Base-by-base conservation (phyloP, 2,329 filamentous ascomycete species). In the Rachicladosporium sp. region DNA sequence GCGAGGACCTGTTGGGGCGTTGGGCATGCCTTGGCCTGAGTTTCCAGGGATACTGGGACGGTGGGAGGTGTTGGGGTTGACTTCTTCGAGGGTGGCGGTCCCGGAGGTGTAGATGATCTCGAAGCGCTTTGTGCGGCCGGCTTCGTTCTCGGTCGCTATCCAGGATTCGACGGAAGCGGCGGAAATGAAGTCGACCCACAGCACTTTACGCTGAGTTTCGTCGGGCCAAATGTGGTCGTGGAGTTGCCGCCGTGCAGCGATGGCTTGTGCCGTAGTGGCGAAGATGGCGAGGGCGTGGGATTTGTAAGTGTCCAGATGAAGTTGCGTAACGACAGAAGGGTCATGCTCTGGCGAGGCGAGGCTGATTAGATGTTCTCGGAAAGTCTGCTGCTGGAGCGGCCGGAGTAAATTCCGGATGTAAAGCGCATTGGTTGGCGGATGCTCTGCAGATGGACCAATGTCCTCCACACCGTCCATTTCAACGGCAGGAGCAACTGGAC, bases 341-440 rank as follows among this genome's bases (percentile, higher is more conserved):
- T 65, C 58, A 19, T 64, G 65, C 1, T 73, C 66, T 1, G 78
- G 68, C 3, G 77, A 69, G 2, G 85, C 84, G 31, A 95, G 71
- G 5, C 72, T 65, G 33, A 74, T 57, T 4, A 96, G 69, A 54
- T 95, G 78, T 1, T 73, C 69, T 50, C 74, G 76, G 1, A 96
- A 72, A 11, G 69, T 67, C 19, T 68, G 65, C 1, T 77, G 73
- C 43, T 85, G 81, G 15, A 96, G 68, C 7, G 91, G 88, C 35
- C 89, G 80, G 76, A 93, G 88, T 40, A 96, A 76, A 52, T 94
- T 81, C 58, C 80, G 80, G 50, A 96, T 91, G 63, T 95, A 96
- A 34, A 96, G 67, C 10, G 84, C 80, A 23, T 76, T 64, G 3
- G 87, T 69, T 35, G 60, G 58, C 2, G 63, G 52, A 42, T 69